Evolutionary conservation across 2,329 filamentous ascomycete genomes (phyloP).

Genomic region (Metarhizium rileyi): DNA sequence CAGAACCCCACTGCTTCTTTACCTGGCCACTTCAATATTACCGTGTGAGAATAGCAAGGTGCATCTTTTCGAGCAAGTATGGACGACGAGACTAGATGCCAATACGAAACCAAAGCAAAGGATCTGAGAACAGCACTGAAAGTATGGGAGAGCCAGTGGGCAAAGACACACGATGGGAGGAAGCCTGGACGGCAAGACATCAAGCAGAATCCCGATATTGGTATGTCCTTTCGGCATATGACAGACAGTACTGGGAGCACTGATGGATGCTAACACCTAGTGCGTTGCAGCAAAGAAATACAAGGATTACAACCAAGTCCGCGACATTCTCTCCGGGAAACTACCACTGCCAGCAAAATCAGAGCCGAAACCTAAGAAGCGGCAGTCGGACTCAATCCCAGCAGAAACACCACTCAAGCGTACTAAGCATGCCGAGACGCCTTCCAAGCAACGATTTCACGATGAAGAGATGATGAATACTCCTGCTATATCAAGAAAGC

Average conservation of each 20-base stretch:
- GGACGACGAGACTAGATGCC: conserved; percentile 34
- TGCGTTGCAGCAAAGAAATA: conserved; percentile 54
- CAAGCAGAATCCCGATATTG: conserved; percentile 61
- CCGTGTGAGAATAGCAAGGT: background rate
- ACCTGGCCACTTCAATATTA: background rate
- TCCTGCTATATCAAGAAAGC: conserved; percentile 45
- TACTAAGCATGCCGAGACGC: conserved; percentile 35
- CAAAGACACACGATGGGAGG: conserved; percentile 48
- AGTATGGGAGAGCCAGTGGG: conserved; percentile 62
- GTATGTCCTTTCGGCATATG: conserved; percentile 31
- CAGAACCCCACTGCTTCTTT: background rate
- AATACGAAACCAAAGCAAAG: conserved; percentile 40
- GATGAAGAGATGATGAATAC: conserved; percentile 40
- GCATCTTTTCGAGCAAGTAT: conserved; percentile 22
- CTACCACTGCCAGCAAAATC: conserved; percentile 26
- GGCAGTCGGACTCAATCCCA: conserved; percentile 25
- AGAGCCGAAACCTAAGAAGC: conserved; percentile 26
- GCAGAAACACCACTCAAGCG: conserved; percentile 43
- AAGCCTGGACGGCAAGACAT: conserved; percentile 70
- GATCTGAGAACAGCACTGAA: conserved; percentile 62
- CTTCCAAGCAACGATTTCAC: conserved; percentile 29
- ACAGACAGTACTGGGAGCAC: background rate
- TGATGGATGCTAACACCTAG: background rate
- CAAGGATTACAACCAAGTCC: conserved; percentile 61
- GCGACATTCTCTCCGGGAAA: conserved; percentile 49